Conservation (phyloP, 208 protist species). For the Leptomonas pyrrhocoris region DNA sequence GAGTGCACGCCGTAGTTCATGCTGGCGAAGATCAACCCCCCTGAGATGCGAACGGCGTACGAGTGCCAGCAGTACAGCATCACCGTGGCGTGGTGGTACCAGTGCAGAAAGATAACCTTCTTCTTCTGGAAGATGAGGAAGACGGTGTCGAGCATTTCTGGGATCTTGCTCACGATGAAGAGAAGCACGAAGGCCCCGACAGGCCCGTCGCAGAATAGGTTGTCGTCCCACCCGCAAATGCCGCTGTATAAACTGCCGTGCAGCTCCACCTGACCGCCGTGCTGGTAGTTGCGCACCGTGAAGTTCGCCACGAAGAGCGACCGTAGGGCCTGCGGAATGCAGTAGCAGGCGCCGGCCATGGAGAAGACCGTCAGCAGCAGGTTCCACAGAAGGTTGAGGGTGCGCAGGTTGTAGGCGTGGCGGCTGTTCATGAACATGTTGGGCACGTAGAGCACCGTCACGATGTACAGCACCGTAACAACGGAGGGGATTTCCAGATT, state of each 20-base stretch:
- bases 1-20: conserved; percentile 96
- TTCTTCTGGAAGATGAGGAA: conserved; percentile 90
- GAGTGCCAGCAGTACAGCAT: conserved; percentile 93
- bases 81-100: conserved; percentile 94
- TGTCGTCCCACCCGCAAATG: conserved; percentile 58
- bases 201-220: conserved; percentile 57
- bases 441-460: conserved; percentile 69
- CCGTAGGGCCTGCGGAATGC: conserved; percentile 46
- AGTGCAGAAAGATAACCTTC: conserved; percentile 87
- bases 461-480: conserved; percentile 52
- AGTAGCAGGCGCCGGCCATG: conserved; percentile 60
- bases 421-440: conserved; percentile 72
- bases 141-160: conserved; percentile 87
- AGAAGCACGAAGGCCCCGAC: conserved; percentile 65
- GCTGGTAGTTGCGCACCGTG: conserved; percentile 26
- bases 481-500: conserved; percentile 64
- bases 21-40: conserved; percentile 82
- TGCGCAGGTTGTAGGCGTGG: conserved; percentile 51
- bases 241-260: conserved; percentile 54
- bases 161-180: conserved; percentile 89
- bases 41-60: conserved; percentile 42
- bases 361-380: conserved; percentile 80
- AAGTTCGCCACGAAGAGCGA: conserved; percentile 19
- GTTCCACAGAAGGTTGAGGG: conserved; percentile 78
- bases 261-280: conserved; percentile 11